These are phyloP conservation scores for Saprolegnia parasitica DNA, from an alignment of 352 stramenopile genomes.

Conservation along the genomic window DNA sequence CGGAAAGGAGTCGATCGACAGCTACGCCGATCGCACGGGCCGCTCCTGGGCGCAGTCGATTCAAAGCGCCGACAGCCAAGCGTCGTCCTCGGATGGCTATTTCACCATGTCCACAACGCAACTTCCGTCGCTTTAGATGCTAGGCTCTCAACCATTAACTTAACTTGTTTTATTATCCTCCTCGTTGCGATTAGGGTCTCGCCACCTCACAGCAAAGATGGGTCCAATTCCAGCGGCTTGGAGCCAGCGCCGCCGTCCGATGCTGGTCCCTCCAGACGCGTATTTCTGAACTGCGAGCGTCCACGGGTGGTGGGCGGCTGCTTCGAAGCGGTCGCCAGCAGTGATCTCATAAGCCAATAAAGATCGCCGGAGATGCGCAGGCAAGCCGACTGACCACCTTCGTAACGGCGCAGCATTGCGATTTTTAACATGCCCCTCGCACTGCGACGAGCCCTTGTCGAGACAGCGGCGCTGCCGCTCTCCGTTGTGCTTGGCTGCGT, in stretches of 20 bases:
- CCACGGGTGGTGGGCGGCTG: too few species aligned
- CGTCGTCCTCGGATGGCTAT: slow-evolving; percentile 15
- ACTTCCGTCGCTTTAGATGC: background rate
- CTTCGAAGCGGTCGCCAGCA: too few species aligned
- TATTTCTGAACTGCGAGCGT: too few species aligned
- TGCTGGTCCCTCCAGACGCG: too few species aligned
- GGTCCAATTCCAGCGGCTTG: too few species aligned
- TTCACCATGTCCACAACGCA: slow-evolving; percentile 11
- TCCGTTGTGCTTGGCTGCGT: background rate
- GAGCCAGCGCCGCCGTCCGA: too few species aligned
- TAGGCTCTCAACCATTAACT: slow-evolving; percentile 5
- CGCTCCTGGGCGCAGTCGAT: slow-evolving; percentile 7
- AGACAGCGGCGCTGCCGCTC: background rate
- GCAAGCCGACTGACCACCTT: slow-evolving; percentile 14
- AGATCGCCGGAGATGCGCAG: background rate
- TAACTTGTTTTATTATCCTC: background rate
- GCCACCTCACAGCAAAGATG: too few species aligned
- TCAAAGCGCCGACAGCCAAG: slow-evolving; percentile 7
- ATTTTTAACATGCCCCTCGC: background rate
- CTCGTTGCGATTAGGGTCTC: too few species aligned
- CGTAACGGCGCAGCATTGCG: background rate
- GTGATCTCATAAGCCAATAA: background rate
- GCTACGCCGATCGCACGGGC: background rate
- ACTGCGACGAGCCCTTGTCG: background rate
- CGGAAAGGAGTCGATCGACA: slow-evolving; percentile 1